Base-by-base conservation (phyloP, 1,139 yeast species). In the Hansenula lynferdii region DNA sequence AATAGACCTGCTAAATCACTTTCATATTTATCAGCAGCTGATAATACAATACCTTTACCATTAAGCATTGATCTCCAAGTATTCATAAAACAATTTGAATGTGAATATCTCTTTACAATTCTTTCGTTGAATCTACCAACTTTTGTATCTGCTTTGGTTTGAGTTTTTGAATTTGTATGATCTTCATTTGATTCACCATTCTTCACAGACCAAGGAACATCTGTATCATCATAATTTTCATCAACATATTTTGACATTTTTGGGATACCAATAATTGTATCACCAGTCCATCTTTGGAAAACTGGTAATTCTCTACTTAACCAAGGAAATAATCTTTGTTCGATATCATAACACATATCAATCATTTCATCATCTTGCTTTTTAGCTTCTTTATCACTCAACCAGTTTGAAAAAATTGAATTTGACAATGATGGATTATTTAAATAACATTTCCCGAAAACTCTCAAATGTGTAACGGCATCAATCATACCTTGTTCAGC, bases 1-100 rank as follows among this genome's bases (percentile, higher is more conserved):
- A 77, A 53, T 21, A 76, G 55, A 28, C 67, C 70, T 5, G 65
- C 61, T 11, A 75, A 56, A 45, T 75, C 79, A 11, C 65, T 64
- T 17, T 69, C 72, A 41, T 70, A 70, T 15, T 50, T 47, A 47
- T 74, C 71, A 14, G 69, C 65, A 27, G 74, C 70, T 8, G 80
- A 72, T 19, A 77, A 52, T 3, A 76, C 82, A 27, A 77, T 61
- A 18, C 78, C 78, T 49, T 57, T 67, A 17, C 57, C 57, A 28
- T 53, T 53, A 29, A 53, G 35, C 3, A 48, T 16, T 3, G 36
- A 25, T 44, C 57, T 43, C 56, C 56, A 53, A 2, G 35, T 28
- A 31, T 53, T 50, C 38, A 53, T 25, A 38, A 51, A 53, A 40
- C 57, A 53, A 22, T 41, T 23, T 31, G 20, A 15, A 9, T 28